Base-by-base conservation (phyloP, 306 rosid genomes). In the Acacia crassicarpa region DNA sequence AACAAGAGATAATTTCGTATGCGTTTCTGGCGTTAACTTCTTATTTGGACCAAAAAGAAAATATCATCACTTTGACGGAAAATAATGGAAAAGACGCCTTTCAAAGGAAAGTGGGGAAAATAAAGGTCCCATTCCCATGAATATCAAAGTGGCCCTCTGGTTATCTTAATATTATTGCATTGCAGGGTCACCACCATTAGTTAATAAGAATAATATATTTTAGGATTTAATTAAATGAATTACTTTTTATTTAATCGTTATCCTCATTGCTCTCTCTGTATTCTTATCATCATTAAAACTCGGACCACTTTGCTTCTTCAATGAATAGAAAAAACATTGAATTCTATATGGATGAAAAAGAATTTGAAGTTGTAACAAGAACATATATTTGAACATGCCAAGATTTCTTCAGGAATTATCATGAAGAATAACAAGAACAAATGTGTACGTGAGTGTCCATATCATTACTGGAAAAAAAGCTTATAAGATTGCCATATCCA, bases 291-390 rank as follows among this genome's bases (percentile, higher is more conserved):
- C 83, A 83, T 86, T 84, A 85, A 51, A 84, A 58, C 49, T 72
- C 89, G 94, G 91, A 84, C 93, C 93, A 90, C 94, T 74, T 75
- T 81, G 46, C 20, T 35, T 44, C 72, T 86, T 82, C 17, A 58
- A 61, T 45, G 49, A 70, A 22, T 51, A 8, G 30, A 3, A 22
- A 22, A 25, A 61, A 23, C 1, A 5, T 25, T 61, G 67, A 61
- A 61, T 58, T 22, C 35, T 19, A 20, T 54, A 25, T 9, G 8
- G 35, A 62, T 13, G 38, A 27, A 62, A 27, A 62, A 12, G 67
- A 61, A 61, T 11, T 61, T 61, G 67, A 61, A 23, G 33, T 25
- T 54, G 22, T 51, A 54, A 3, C 62, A 45, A 45, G 14, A 45
- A 45, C 16, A 48, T 48, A 48, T 48, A 14, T 19, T 54, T 20